Percentiles rank a stretch among this genome's conserved stretches.
Conservation (phyloP, 495 filamentous ascomycete genomes). For the Halenospora varia region DNA sequence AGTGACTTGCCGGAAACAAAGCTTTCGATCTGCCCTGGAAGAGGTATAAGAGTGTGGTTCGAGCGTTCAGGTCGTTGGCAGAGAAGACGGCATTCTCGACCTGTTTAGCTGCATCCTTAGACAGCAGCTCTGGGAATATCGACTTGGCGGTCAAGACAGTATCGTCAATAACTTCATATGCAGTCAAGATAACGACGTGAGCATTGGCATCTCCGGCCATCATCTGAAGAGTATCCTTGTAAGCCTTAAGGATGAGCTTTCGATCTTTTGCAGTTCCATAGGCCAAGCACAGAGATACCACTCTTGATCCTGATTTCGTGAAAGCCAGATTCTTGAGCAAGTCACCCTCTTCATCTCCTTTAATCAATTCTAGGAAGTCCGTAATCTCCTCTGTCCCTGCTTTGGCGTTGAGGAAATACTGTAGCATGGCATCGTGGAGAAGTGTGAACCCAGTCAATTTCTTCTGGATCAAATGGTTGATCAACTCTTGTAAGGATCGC, state of each 20-base stretch:
- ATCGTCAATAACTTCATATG: slow-evolving; percentile 90
- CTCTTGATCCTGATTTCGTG: slow-evolving; percentile 77
- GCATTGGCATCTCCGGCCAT: slow-evolving; percentile 77
- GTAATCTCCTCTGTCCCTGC: slow-evolving; percentile 71
- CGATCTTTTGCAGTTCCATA: slow-evolving; percentile 88
- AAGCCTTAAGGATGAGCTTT: slow-evolving; percentile 78
- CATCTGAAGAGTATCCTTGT: slow-evolving; percentile 76
- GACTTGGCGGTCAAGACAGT: slow-evolving; percentile 82
- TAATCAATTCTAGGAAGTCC: slow-evolving; percentile 86
- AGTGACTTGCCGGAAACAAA: slow-evolving; percentile 57
- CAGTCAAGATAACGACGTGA: slow-evolving; percentile 76
- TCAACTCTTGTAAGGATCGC: slow-evolving; percentile 75
- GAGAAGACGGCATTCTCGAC: slow-evolving; percentile 58
- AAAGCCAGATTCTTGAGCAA: slow-evolving; percentile 92
- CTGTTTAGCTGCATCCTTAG: slow-evolving; percentile 56
- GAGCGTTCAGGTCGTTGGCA: slow-evolving; percentile 65
- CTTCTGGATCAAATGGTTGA: slow-evolving; percentile 91
- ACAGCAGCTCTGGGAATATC: slow-evolving; percentile 77
- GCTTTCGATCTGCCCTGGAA: slow-evolving; percentile 68
- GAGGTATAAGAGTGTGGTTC: slow-evolving; percentile 78
- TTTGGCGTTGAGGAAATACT: slow-evolving; percentile 82
- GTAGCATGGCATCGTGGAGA: slow-evolving; percentile 95
- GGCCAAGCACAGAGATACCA: slow-evolving; percentile 78
- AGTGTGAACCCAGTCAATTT: slow-evolving; percentile 93
- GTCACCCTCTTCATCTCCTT: slow-evolving; percentile 84